These are phyloP conservation scores for Calycina marina DNA, from an alignment of 2,329 filamentous ascomycete genomes.

Conservation along the genomic window DNA sequence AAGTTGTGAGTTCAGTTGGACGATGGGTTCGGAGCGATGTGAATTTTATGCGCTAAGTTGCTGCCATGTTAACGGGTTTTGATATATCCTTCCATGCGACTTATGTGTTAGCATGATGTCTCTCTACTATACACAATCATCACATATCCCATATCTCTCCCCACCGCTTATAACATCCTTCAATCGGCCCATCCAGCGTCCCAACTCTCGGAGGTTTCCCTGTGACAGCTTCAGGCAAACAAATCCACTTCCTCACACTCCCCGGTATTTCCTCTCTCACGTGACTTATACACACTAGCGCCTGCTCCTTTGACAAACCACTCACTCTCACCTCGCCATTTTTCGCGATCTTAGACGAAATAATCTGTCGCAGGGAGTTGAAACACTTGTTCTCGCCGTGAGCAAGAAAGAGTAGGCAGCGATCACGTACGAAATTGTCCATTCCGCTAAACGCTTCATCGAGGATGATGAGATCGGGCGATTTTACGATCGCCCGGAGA, in stretches of 20 bases:
- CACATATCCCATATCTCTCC: slow-evolving; percentile 44
- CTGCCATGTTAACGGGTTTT: no score
- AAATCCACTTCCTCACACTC: slow-evolving; percentile 71
- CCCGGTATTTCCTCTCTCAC: slow-evolving; percentile 80
- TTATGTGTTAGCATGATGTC: no score
- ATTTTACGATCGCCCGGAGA: slow-evolving; percentile 66
- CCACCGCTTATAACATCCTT: slow-evolving; percentile 44
- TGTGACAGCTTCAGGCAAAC: slow-evolving; percentile 62
- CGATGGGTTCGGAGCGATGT: no score
- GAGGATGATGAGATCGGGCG: slow-evolving; percentile 66
- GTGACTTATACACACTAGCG: slow-evolving; percentile 85
- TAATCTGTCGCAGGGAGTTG: slow-evolving; percentile 15
- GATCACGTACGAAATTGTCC: slow-evolving; percentile 68
- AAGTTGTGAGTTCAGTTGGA: no score
- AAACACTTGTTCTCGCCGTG: slow-evolving; percentile 39
- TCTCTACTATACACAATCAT: no score
- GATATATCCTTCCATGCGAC: no score
- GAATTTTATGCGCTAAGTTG: no score
- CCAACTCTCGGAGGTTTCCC: slow-evolving; percentile 48
- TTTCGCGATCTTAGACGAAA: slow-evolving; percentile 32
- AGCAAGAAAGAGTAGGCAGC: slow-evolving; percentile 69
- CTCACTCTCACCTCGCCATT: slow-evolving; percentile 33
- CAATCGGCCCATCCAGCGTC: slow-evolving; percentile 43
- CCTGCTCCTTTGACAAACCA: slow-evolving; percentile 58
- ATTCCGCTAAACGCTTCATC: slow-evolving; percentile 85